Evolutionary conservation across 2,329 filamentous ascomycete species (phyloP), one percentile per base, ranked within the genome.

Genomic region (Xylaria sp.): DNA sequence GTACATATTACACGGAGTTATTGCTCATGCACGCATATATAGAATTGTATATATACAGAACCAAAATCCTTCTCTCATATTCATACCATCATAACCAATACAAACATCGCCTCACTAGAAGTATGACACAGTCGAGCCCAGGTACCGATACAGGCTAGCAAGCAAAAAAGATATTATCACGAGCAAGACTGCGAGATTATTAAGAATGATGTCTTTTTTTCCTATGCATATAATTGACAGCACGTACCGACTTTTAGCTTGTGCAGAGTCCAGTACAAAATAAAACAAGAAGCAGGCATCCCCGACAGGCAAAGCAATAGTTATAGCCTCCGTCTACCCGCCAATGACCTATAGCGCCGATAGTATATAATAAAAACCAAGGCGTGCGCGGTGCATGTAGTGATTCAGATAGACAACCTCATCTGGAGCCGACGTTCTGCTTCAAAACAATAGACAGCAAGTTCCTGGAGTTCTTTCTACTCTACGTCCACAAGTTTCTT

Each of bases 401-500:
- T 47, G 38, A 8, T 45, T 23, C 43, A 37, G 31, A 50, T 37
- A 35, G 11, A 37, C 12, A 40, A 33, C 19, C 3, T 11, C 25
- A 5, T 23, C 15, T 14, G 15, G 19, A 42, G 8, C 25, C 31
- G 4, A 14, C 25, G 51, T 35, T 43, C 35, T 42, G 11, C 40
- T 25, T 4, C 38, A 33, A 31, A n/a, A 23, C n/a, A n/a, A n/a
- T n/a, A 40, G 42, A 19, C 54, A 50, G 52, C 54, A 55, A 45
- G 28, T n/a, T 28, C 19, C 4, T 33, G 23, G 4, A 38, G 9
- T 9, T 40, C 35, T 53, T 56, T 52, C 65, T 74, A 75, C 55
- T 78, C 77, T 11, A 77, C 73, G 64, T 79, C 77, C 50, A 80
- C 75, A 19, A 79, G 71, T 63, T 71, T 72, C 64, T 77, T 80